Evolutionary conservation across 2,329 filamentous ascomycete species (phyloP).

Genomic region (Hortaea sp.): DNA sequence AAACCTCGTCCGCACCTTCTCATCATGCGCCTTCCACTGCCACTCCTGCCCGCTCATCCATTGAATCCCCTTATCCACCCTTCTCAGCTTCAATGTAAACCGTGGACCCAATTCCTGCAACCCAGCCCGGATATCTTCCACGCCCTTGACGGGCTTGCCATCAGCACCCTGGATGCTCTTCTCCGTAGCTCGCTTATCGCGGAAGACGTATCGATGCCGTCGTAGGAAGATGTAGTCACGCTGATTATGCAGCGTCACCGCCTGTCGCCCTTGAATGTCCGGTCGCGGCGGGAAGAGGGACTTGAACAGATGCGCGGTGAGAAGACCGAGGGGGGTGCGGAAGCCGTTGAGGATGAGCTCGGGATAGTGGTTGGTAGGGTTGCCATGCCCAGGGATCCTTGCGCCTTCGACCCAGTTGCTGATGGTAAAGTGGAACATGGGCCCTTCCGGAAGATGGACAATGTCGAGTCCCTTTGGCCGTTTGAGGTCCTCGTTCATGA

Average conservation of each 20-base stretch:
- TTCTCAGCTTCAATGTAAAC: slow-evolving; percentile 76
- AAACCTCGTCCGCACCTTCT: slow-evolving; percentile 88
- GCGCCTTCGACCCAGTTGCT: slow-evolving; percentile 85
- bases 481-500: slow-evolving; percentile 86
- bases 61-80: slow-evolving; percentile 83
- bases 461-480: slow-evolving; percentile 71
- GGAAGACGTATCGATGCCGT: slow-evolving; percentile 83
- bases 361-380: slow-evolving; percentile 80
- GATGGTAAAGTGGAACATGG: slow-evolving; percentile 87
- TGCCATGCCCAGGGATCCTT: slow-evolving; percentile 80
- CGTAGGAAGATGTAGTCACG: slow-evolving; percentile 93
- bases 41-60: slow-evolving; percentile 71
- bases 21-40: slow-evolving; percentile 94
- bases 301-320: slow-evolving; percentile 78
- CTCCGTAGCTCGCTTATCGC: slow-evolving; percentile 77
- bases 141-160: slow-evolving; percentile 72
- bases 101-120: slow-evolving; percentile 82
- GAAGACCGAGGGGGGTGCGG: slow-evolving; percentile 77
- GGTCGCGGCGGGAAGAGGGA: slow-evolving; percentile 70
- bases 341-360: slow-evolving; percentile 92
- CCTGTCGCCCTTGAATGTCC: slow-evolving; percentile 76
- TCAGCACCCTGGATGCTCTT: slow-evolving; percentile 76
- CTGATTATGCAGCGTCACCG: slow-evolving; percentile 88
- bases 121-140: slow-evolving; percentile 75
- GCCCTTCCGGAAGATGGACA: slow-evolving; percentile 71